Conservation (phyloP, 176 grass and related monocot species). For the Triticum urartu region DNA sequence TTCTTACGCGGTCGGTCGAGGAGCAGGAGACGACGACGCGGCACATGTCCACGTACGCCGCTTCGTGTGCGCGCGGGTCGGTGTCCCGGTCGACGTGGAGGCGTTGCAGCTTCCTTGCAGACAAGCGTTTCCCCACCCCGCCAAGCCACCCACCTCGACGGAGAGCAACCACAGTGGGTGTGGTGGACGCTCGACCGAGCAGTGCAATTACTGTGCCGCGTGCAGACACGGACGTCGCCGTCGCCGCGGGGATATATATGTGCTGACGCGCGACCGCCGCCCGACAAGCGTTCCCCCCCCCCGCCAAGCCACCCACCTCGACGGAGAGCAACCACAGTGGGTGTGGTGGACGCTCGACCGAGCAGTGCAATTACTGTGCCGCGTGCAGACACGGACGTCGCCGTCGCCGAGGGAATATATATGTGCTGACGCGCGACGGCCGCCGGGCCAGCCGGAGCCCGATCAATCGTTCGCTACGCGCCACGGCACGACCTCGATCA, state of each 20-base stretch:
- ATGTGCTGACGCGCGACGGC: too few species aligned
- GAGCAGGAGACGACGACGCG: not conserved
- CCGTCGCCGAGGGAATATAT: too few species aligned
- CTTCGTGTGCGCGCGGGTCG: too few species aligned
- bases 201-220: not conserved
- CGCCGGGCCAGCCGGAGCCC: too few species aligned
- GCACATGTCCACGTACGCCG: not conserved
- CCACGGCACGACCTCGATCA: too few species aligned
- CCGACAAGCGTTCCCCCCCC: conserved; percentile 66
- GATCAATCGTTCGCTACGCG: too few species aligned
- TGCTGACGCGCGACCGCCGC: too few species aligned
- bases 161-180: too few species aligned
- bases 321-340: too few species aligned
- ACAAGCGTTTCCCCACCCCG: conserved; percentile 61
- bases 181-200: not conserved
- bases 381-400: not conserved
- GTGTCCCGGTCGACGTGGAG: not conserved
- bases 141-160: conserved; percentile 24
- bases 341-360: not conserved
- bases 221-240: too few species aligned
- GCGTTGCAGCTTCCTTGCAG: conserved; percentile 51
- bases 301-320: conserved; percentile 30
- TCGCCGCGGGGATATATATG: too few species aligned
- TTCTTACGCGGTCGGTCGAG: not conserved
- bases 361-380: not conserved